Conservation (phyloP, 108 stramenopile genomes). For the Epipyxis sp. region DNA sequence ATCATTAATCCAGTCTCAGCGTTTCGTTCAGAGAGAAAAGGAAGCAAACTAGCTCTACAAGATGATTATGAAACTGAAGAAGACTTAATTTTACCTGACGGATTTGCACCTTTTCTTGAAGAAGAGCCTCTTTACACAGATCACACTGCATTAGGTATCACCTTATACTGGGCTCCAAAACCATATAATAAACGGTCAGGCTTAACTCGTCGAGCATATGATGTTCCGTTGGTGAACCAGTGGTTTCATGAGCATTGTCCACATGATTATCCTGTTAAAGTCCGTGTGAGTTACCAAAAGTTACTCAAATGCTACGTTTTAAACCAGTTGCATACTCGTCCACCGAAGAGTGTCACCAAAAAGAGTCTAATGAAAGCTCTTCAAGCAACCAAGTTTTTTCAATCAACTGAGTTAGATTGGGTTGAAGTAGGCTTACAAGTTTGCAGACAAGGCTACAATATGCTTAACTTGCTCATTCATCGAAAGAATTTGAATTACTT, state of each 20-base stretch:
- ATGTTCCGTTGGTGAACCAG: constrained; percentile 90
- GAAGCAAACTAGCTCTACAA: constrained; percentile 43
- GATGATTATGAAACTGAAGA: constrained; percentile 52
- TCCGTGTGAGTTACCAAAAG: constrained; percentile 97
- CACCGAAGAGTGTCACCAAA: constrained; percentile 79
- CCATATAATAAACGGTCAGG: constrained; percentile 92
- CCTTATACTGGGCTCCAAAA: constrained; percentile 90
- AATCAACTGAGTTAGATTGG: constrained; percentile 98
- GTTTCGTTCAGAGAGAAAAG: constrained; percentile 49
- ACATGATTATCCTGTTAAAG: constrained; percentile 92
- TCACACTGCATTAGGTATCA: constrained; percentile 73
- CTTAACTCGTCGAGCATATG: constrained; percentile 83
- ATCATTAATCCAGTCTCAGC: constrained; percentile 85
- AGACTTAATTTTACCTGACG: constrained; percentile 46
- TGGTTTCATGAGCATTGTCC: constrained; percentile 78
- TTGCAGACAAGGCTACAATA: constrained; percentile 97
- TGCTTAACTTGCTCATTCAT: constrained; percentile 95
- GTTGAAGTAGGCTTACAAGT: constrained; percentile 97
- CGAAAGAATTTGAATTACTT: constrained; percentile 97
- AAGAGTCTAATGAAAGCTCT: constrained; percentile 89
- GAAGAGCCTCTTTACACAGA: constrained; percentile 54
- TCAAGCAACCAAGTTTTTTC: constrained; percentile 99
- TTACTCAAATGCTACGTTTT: constrained; percentile 95
- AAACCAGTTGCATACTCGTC: constrained; percentile 83
- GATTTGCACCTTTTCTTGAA: constrained; percentile 50